These are phyloP conservation scores for Colletotrichum limetticola DNA, from an alignment of 2,329 filamentous ascomycete genomes.

Conservation along the genomic window DNA sequence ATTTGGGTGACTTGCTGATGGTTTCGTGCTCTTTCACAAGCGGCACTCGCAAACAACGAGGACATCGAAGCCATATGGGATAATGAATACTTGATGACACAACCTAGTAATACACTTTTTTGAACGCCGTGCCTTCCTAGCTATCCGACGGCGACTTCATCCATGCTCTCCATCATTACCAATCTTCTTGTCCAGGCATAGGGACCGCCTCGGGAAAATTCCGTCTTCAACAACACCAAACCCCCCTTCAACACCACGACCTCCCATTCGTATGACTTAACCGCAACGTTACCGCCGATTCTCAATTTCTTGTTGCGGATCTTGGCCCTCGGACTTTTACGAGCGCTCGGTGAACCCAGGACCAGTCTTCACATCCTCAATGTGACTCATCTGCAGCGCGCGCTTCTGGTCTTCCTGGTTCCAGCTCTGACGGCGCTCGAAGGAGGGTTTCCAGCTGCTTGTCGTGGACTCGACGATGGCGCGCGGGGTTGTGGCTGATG, in stretches of 20 bases:
- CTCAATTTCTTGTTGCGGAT: too few relatives aligned
- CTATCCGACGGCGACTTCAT: background rate
- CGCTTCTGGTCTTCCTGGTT: constrained; percentile 65
- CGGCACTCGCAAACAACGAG: background rate
- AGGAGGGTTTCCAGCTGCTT: constrained; percentile 57
- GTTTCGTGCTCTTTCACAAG: too few relatives aligned
- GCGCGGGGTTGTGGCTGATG: constrained; percentile 24
- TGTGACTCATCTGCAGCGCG: constrained; percentile 58
- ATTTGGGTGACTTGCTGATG: too few relatives aligned
- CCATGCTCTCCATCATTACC: background rate
- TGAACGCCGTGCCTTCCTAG: background rate
- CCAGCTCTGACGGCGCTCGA: constrained; percentile 62
- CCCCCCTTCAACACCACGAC: background rate
- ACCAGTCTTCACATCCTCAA: constrained; percentile 47
- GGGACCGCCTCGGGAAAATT: background rate
- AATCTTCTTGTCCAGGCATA: background rate
- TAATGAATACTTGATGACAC: background rate
- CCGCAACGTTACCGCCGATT: background rate
- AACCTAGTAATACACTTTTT: constrained; percentile 7
- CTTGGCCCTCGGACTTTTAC: too few relatives aligned
- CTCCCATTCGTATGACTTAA: background rate
- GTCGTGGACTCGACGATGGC: constrained; percentile 47
- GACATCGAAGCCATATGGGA: background rate
- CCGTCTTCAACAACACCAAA: background rate
- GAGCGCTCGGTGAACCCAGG: constrained; percentile 56